These are phyloP conservation scores for Volvox reticuliferus DNA, from an alignment of 139 green algal species.

Conservation along the genomic window DNA sequence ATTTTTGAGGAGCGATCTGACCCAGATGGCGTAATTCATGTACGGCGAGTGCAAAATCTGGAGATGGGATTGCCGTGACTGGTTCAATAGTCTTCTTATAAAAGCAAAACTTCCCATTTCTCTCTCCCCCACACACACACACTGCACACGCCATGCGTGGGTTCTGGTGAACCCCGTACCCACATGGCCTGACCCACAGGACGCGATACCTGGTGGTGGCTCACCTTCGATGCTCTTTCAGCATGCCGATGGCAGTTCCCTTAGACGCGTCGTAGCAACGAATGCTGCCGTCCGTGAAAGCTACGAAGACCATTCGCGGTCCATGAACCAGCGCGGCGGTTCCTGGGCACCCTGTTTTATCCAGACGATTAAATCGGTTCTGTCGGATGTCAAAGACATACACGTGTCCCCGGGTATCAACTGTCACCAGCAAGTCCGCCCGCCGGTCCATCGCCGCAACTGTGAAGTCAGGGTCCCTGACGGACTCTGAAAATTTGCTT, in stretches of 20 bases:
- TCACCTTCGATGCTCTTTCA: conserved; percentile 55
- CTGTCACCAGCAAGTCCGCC: conserved; percentile 27
- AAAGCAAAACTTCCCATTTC: no score
- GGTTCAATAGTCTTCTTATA: no score
- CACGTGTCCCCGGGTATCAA: conserved; percentile 4
- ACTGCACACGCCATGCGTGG: no score
- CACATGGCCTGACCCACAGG: no score
- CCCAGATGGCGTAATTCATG: no score
- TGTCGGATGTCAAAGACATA: conserved; percentile 37
- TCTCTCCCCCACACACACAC: no score
- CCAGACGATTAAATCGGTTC: conserved; percentile 44
- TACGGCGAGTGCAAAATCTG: no score
- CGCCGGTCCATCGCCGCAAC: conserved; percentile 8
- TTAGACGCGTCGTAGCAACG: conserved; percentile 52
- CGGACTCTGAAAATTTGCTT: conserved; percentile 19
- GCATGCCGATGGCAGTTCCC: conserved; percentile 19
- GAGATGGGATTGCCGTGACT: no score
- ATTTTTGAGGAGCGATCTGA: no score
- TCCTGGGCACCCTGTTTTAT: conserved; percentile 37
- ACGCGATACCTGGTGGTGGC: no score
- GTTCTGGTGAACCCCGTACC: no score
- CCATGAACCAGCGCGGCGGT: conserved; percentile 30
- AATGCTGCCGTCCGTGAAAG: conserved; percentile 56
- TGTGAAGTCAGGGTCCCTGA: conserved; percentile 27
- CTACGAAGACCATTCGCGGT: conserved; percentile 38